These are phyloP conservation scores for Penicillium angulare DNA, from an alignment of 495 filamentous ascomycete species.

Conservation along the genomic window DNA sequence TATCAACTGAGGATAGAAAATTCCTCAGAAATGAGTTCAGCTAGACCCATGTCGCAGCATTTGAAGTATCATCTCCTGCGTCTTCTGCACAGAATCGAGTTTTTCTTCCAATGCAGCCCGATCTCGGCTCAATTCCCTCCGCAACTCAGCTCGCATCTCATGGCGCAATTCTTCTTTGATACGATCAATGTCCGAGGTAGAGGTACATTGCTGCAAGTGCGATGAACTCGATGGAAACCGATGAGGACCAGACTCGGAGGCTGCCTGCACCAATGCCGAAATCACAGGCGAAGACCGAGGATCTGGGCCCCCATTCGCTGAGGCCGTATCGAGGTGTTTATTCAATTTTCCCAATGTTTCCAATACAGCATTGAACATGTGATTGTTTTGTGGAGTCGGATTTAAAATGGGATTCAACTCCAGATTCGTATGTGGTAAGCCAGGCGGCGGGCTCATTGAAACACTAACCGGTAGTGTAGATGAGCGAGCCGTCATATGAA, in stretches of 20 bases:
- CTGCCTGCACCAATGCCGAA: constrained; percentile 21
- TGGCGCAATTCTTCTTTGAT: constrained; percentile 39
- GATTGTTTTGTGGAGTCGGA: constrained; percentile 11
- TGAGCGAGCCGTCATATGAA: too few species aligned
- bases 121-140: constrained; percentile 32
- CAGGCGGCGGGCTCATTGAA: too few species aligned
- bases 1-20: too few species aligned
- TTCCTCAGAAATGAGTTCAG: too few species aligned
- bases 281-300: constrained; percentile 20
- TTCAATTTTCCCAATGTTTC: constrained; percentile 41
- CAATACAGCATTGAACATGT: constrained; percentile 33
- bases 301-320: constrained; percentile 9
- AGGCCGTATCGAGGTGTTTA: constrained; percentile 34
- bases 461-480: too few species aligned
- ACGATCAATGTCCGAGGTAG: constrained; percentile 17
- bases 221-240: too few species aligned
- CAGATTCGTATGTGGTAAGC: too few species aligned
- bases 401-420: too few species aligned
- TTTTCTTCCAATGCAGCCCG: constrained; percentile 35
- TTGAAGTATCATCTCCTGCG: constrained; percentile 47
- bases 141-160: constrained; percentile 34
- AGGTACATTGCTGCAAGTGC: too few species aligned
- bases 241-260: constrained; percentile 13
- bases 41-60: constrained; percentile 44
- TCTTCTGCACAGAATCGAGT: constrained; percentile 42